Base-by-base conservation (phyloP, 148 eudicot genomes). In the Fagopyrum homotropicum region DNA sequence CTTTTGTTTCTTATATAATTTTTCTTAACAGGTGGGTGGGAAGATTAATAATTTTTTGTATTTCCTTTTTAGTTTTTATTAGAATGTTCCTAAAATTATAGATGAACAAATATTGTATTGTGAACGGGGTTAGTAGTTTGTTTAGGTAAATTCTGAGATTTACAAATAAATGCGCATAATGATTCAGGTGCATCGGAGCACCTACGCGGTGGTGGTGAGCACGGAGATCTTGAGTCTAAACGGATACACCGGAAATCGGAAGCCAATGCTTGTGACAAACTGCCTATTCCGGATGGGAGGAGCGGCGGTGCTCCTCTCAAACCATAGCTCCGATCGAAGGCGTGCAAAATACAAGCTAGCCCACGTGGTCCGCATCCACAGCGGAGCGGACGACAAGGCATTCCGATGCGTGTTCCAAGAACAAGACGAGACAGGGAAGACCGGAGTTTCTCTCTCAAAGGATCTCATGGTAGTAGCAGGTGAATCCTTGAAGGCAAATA, bases 341-440 rank as follows among this genome's bases (percentile, higher is more conserved):
- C 47, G 48, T 0, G 61, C 75, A 3, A 73, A 73, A 45, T 73
- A 73, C 26, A 73, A 73, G 75, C 75, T 73, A 0, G 47, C 40
- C 10, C 75, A 73, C 9, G 47, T 73, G 47, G 75, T 73, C 47
- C 43, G 75, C 17, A 54, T 26, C 9, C 61, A 73, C 50, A 8
- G 30, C 5, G 76, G 76, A 12, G 64, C 76, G 11, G 44, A 73
- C 10, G 76, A 73, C 14, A 55, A 40, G 29, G 76, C 76, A 0
- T 73, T 19, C 14, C 76, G 66, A 26, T 73, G 76, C 74, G 59
- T 73, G 48, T 54, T 54, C 47, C 76, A 73, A 46, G 30, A 55
- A 19, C 49, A 55, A 9, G 63, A 57, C 30, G 35, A 57, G 1
- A 9, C 19, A 1, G 29, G 26, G 5, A 57, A 57, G 76, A 55